A percentile compares a stretch with the other conserved stretches of the same genome.
These are phyloP conservation scores for Neurospora sp. DNA, from an alignment of 495 filamentous ascomycete species.

Conservation along the genomic window DNA sequence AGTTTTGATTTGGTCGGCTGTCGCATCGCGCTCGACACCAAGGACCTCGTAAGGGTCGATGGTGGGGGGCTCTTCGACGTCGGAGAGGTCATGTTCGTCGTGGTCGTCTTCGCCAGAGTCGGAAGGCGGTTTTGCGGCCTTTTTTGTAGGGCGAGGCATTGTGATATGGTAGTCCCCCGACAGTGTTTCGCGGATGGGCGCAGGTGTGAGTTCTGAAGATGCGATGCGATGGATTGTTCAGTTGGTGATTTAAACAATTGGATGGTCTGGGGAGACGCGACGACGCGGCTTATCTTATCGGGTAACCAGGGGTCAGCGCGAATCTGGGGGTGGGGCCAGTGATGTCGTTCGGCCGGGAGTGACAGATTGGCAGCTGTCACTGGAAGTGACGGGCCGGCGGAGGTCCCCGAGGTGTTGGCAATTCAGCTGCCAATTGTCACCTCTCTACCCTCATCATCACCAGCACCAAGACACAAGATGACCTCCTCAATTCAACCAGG, in stretches of 20 bases:
- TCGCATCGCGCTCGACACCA: constrained; percentile 50
- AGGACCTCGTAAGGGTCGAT: constrained; percentile 85
- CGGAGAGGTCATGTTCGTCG: constrained; percentile 17
- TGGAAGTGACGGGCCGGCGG: background rate
- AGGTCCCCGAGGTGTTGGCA: background rate
- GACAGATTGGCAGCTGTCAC: background rate
- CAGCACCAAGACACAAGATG: constrained; percentile 1
- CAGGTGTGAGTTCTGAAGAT: background rate
- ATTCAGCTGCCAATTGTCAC: background rate
- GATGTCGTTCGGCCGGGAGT: background rate
- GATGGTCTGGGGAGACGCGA: constrained; percentile 1
- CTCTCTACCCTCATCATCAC: background rate
- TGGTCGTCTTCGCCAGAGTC: background rate
- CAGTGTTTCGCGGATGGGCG: background rate
- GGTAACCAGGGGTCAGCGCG: background rate
- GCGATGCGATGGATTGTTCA: background rate
- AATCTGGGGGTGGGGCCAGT: background rate
- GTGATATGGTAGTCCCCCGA: background rate
- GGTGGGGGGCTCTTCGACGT: constrained; percentile 29
- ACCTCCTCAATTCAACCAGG: constrained; percentile 18
- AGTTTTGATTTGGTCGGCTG: constrained; percentile 64
- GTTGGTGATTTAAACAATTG: background rate
- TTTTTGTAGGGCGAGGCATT: background rate
- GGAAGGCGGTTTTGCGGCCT: background rate
- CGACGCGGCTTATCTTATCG: constrained; percentile 5